A percentile compares a stretch with the other conserved stretches of the same genome.
These are phyloP conservation scores for Auricularia heimuer DNA, from an alignment of 768 basidiomycete species.

Conservation along the genomic window DNA sequence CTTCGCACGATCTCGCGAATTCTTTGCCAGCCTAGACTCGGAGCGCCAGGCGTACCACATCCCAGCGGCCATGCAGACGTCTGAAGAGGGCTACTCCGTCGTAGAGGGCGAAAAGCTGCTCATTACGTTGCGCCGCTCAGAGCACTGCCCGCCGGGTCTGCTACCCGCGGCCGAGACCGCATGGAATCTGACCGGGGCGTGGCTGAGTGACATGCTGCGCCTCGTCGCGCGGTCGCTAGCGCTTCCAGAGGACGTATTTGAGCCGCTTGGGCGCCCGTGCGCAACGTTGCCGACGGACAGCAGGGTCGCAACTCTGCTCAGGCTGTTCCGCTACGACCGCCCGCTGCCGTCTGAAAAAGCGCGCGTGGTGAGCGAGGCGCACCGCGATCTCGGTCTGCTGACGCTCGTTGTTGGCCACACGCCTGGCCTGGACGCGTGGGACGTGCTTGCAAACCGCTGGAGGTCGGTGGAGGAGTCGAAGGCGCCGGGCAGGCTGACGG, in stretches of 20 bases:
- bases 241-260: constrained; percentile 3
- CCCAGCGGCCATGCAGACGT: constrained; percentile 7
- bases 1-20: constrained; percentile 5
- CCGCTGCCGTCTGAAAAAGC: constrained; percentile 3
- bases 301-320: constrained; percentile 10
- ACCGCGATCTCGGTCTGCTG: constrained; percentile 13
- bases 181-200: constrained; percentile 8
- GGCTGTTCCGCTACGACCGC: constrained; percentile 14
- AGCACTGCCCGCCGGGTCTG: constrained; percentile 3
- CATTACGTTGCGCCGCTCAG: constrained; percentile 9
- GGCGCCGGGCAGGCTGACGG: constrained; percentile 7
- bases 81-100: constrained; percentile 12
- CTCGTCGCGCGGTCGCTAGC: constrained; percentile 10
- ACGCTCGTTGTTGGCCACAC: constrained; percentile 13
- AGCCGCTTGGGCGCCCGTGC: background rate
- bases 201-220: constrained; percentile 9
- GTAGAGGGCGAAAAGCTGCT: constrained; percentile 13
- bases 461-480: constrained; percentile 10
- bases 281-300: background rate
- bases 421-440: constrained; percentile 12
- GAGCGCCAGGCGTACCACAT: constrained; percentile 3
- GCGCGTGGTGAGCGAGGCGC: constrained; percentile 11
- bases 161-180: constrained; percentile 2
- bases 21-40: constrained; percentile 7
- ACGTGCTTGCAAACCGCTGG: constrained; percentile 6